Base-by-base conservation (phyloP, 257 asterid genomes). In the Nicotiana tabacum region DNA sequence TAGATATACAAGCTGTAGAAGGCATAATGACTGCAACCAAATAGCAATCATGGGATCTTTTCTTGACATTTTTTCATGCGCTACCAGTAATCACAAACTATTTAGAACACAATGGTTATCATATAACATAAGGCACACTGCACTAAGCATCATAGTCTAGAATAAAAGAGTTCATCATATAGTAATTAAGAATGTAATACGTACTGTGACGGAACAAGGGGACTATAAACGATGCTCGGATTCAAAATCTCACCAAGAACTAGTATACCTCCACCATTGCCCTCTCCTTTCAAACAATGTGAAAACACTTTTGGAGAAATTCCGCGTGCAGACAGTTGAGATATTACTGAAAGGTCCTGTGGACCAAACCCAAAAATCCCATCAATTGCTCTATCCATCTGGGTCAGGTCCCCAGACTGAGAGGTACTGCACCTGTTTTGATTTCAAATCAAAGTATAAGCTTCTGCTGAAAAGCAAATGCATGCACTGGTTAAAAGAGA, bases 161-260 rank as follows among this genome's bases (percentile, higher is more conserved):
- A 81, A 70, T 48, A 88, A 56, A 85, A 83, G 80, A 66, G 35
- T 60, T 74, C 33, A 69, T 72, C 82, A 83, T 39, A 82, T 74
- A 80, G 81, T 69, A 83, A 39, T n/a, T n/a, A 39, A 69, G n/a
- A 69, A 46, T 82, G 82, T 77, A 81, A 82, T 87, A 92, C 95
- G 87, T 90, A 93, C 97, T 91, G 97, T 82, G 97, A 92, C 56
- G 96, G 97, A 85, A 91, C 96, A 80, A 93, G 96, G 85, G 98
- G 97, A 83, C 93, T 92, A 83, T 93, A 94, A 86, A 88, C 92
- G 87, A 94, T 88, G 82, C 92, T 92, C 1, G 97, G 91, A 81
- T 93, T 95, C 95, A 87, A 85, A 88, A 94, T 90, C 90, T 93
- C 93, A 84, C 98, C 97, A 88, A 92, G 93, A 91, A 92, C 98